Conservation (phyloP, 2,329 filamentous ascomycete genomes). For the Fusarium stilboides region DNA sequence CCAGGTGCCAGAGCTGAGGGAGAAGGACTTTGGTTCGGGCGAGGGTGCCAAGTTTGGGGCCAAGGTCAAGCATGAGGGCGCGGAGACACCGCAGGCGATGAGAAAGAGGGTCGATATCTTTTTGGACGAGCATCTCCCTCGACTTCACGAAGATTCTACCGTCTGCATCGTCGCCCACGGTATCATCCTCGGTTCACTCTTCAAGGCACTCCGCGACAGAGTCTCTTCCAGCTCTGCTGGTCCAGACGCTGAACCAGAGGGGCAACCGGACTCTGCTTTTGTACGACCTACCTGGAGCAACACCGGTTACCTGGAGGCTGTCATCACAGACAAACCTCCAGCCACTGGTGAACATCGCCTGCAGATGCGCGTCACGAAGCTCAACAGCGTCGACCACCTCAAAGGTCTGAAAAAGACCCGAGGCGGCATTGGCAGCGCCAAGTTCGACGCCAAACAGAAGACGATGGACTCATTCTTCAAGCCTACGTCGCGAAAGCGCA, state of each 20-base stretch:
- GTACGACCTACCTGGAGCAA: conserved; percentile 65
- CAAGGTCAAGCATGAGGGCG: conserved; percentile 60
- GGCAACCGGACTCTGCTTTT: conserved; percentile 24
- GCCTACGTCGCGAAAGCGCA: conserved; percentile 47
- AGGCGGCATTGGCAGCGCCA: conserved; percentile 85
- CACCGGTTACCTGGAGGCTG: conserved; percentile 63
- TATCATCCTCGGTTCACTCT: conserved; percentile 80
- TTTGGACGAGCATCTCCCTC: conserved; percentile 74
- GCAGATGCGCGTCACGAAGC: conserved; percentile 64
- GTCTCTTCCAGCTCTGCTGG: conserved; percentile 56
- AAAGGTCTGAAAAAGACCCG: conserved; percentile 81
- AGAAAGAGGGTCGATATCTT: conserved; percentile 75
- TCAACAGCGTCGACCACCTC: conserved; percentile 82
- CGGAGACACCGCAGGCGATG: conserved; percentile 80
- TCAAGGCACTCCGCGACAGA: conserved; percentile 72
- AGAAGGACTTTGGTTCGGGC: conserved; percentile 81
- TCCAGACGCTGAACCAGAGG: conserved; percentile 26
- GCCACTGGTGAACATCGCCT: conserved; percentile 38
- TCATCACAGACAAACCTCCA: conserved; percentile 34
- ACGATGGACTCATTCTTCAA: conserved; percentile 86
- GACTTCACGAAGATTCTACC: conserved; percentile 51
- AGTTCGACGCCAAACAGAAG: conserved; percentile 81
- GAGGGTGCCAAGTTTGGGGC: conserved; percentile 74
- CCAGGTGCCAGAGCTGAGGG: conserved; percentile 68
- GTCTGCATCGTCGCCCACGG: conserved; percentile 81